Base-by-base conservation (phyloP, 345 rosid genomes). In the Citropsis articulata region DNA sequence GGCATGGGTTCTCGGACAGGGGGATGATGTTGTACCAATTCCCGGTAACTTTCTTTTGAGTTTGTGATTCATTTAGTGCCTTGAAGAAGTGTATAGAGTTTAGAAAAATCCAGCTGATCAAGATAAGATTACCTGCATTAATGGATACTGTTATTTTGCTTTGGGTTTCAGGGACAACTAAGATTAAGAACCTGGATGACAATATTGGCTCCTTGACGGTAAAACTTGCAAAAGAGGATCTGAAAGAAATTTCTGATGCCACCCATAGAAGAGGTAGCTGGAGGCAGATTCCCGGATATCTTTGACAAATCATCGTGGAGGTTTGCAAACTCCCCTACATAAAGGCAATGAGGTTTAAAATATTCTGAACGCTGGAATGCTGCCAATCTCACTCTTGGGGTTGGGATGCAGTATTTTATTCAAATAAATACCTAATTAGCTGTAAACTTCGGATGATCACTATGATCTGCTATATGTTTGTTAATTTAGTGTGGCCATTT, bases 1-100 rank as follows among this genome's bases (percentile, higher is more conserved):
- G 24, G 91, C 90, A 0, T 86, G 91, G 89, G 70, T 86, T 78
- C 84, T 84, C 24, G 75, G 85, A 35, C 88, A 83, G 71, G 87
- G 88, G 33, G 82, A 80, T 40, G 88, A 84, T 69, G 86, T 88
- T 21, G 86, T 67, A 0, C 87, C 87, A 0, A 85, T 85, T 81
- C 89, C 91, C 4, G 89, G 91, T 84, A 69, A 77, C 78, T 66
- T n/a, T 71, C 36, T n/a, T 24, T 53, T 53, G 57, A 0, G 22
- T 18, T 53, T 53, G 22, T 1, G 22, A 18, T 53, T 53, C 22
- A 53, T 5, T 1, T 16, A 6, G 22, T 53, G 57, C 22, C 57
- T 53, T 45, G 50, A 45, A 13, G 50, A 45, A 45, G 18, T 45
- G 13, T 45, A 45, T 13, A 45, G 50, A 45, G 18, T 13, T 45